Evolutionary conservation across 73 alveolate species (phyloP).

Genomic region (Tetrahymena elliotti): DNA sequence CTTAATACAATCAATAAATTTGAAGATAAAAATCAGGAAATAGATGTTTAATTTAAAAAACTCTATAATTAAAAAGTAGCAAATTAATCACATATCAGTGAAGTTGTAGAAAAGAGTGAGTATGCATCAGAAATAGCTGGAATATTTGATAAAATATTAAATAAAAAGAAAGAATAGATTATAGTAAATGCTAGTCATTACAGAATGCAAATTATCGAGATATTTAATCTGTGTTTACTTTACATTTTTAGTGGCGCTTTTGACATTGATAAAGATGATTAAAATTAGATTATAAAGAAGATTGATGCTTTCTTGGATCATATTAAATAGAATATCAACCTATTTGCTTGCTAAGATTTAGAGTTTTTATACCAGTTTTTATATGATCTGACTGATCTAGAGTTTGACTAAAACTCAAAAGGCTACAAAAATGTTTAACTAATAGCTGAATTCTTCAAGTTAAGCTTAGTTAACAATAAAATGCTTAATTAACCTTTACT

Average conservation of each 20-base stretch:
- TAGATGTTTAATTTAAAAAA: not conserved
- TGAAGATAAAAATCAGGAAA: not conserved
- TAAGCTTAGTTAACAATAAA: not conserved
- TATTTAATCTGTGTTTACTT: not conserved
- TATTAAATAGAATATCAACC: not conserved
- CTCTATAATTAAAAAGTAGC: not conserved
- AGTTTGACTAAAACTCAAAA: not conserved
- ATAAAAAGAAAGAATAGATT: not conserved
- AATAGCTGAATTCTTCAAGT: not conserved
- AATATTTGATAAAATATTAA: not conserved
- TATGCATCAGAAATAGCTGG: not conserved
- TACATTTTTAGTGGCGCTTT: not conserved
- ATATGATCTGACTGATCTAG: not conserved
- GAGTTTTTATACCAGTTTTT: not conserved
- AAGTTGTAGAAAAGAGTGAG: not conserved
- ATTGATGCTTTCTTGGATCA: not conserved
- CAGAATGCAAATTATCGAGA: not conserved
- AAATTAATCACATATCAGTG: not conserved
- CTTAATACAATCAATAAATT: too few species aligned
- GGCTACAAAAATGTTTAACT: not conserved
- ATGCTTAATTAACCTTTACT: not conserved
- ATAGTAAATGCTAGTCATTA: not conserved
- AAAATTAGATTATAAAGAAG: not conserved
- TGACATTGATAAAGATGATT: not conserved
- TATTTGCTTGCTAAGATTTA: not conserved